Evolutionary conservation across 768 basidiomycete species (phyloP), one percentile per base, ranked within the genome.

Genomic region (Tulasnella sp.): DNA sequence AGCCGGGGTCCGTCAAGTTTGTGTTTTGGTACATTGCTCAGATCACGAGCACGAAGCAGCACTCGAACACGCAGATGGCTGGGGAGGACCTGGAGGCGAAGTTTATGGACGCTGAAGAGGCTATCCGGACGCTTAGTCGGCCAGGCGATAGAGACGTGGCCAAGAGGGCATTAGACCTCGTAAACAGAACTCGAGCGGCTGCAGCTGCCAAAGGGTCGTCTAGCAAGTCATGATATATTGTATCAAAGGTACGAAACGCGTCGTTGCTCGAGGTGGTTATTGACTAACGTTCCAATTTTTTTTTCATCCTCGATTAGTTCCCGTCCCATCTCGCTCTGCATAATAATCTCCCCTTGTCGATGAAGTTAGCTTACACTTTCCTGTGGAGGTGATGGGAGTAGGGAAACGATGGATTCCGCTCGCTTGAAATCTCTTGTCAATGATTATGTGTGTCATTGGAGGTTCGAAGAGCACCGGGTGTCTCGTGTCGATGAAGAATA

Each of bases 21-120:
- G 78, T 80, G 29, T 79, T 69, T 29, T 80, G 79, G 79, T 80
- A 70, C 73, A 80, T 80, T 70, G 46, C 79, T 48, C 42, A 79
- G 48, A 74, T 79, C n/a, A 61, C 75, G 35, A 55, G 46, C 48
- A 76, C 75, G 23, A 48, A 79, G 67, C 72, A 57, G 26, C 70
- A 79, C 29, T 15, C 2, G 26, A 72, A 74, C 26, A 79, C 79
- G 23, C 79, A 70, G 35, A 80, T 74, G 79, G 67, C 70, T 26
- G 46, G 37, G 51, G 79, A 80, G 51, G 69, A 69, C 39, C 69
- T 80, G 32, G 67, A 75, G 39, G 48, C 80, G 26, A 16, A 37
- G 32, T 80, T 69, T 23, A 29, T 80, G 40, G 46, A 79, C 29
- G 70, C 37, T 16, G 79, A 74, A 10, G 79, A 80, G 35, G 79